These are phyloP conservation scores for Gymnopilus junonius DNA, from an alignment of 768 basidiomycete species.

Conservation along the genomic window DNA sequence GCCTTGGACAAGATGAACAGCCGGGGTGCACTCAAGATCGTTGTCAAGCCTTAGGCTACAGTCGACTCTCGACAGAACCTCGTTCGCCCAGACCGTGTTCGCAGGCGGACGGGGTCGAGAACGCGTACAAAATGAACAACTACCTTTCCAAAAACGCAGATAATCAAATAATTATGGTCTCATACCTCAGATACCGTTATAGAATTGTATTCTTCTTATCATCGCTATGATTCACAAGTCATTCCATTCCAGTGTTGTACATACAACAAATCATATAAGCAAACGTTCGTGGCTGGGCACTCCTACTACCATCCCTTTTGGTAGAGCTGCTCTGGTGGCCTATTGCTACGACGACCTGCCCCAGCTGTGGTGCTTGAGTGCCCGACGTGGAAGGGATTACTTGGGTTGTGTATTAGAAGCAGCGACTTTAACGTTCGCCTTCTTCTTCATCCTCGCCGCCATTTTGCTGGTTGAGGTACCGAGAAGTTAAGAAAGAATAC, in stretches of 20 bases:
- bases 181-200: background rate
- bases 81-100: background rate
- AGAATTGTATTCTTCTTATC: background rate
- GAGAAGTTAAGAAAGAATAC: background rate
- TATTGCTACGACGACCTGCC: too few species aligned
- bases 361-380: too few species aligned
- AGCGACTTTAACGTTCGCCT: too few species aligned
- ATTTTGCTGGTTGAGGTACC: background rate
- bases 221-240: background rate
- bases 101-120: background rate
- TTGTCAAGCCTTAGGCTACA: constrained; percentile 52
- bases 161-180: background rate
- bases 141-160: background rate
- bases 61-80: too few species aligned
- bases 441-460: too few species aligned
- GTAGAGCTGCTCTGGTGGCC: too few species aligned
- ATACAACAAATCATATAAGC: background rate
- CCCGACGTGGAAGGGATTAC: too few species aligned
- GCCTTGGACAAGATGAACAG: constrained; percentile 78
- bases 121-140: background rate
- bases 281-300: too few species aligned
- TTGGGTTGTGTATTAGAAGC: too few species aligned
- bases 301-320: background rate
- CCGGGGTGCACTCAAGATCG: constrained; percentile 63
- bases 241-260: background rate